A percentile compares a stretch with the other conserved stretches of the same genome.
These are phyloP conservation scores for Penicillium freii DNA, from an alignment of 2,329 filamentous ascomycete genomes.

Conservation along the genomic window DNA sequence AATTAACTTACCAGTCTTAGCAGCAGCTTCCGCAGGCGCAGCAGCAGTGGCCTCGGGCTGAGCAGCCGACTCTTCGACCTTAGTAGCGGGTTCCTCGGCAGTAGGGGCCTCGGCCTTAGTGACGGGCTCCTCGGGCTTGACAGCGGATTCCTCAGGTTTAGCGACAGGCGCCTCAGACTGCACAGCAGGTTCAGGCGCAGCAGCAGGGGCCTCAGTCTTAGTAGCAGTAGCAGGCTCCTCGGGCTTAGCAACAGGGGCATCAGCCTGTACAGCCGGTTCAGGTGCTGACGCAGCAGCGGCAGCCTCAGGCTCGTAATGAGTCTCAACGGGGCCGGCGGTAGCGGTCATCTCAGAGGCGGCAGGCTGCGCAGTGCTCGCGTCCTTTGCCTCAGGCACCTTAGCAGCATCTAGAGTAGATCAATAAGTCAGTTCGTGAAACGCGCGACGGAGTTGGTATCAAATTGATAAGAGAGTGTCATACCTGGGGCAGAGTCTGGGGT, in stretches of 20 bases:
- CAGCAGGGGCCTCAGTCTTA: not conserved
- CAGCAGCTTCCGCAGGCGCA: not conserved
- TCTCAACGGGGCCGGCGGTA: not conserved
- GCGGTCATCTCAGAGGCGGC: not conserved
- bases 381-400: not conserved
- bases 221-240: not conserved
- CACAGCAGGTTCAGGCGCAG: not conserved
- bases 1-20: constrained; percentile 2
- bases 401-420: not conserved
- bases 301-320: not conserved
- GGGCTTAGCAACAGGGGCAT: not conserved
- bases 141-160: not conserved
- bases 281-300: not conserved
- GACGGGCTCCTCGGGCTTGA: not conserved
- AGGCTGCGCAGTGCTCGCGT: not conserved
- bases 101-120: not conserved
- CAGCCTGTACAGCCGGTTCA: not conserved
- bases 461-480: not conserved
- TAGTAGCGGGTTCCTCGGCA: not conserved
- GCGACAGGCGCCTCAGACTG: not conserved
- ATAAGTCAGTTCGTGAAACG: not conserved
- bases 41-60: not conserved
- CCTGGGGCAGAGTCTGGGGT: not conserved
- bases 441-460: not conserved
- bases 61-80: not conserved